These are phyloP conservation scores for Phlegmacium glaucopus DNA, from an alignment of 768 basidiomycete genomes.

Conservation along the genomic window DNA sequence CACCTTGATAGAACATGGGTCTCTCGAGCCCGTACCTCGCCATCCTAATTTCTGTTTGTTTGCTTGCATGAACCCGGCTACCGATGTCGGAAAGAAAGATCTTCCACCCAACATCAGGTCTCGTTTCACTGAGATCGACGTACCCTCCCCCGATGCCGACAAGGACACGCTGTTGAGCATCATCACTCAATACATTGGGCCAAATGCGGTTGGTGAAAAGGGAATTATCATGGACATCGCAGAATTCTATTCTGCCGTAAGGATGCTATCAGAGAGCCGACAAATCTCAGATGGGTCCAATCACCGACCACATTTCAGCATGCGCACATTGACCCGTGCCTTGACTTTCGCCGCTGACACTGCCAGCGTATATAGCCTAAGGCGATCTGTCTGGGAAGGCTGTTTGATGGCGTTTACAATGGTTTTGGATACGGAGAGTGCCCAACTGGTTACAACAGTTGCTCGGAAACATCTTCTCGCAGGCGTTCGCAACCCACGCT, in stretches of 20 bases:
- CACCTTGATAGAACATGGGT: constrained; percentile 90
- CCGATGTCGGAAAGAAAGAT: constrained; percentile 97
- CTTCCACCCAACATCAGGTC: constrained; percentile 87
- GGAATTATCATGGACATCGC: constrained; percentile 86
- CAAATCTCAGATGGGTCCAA: constrained; percentile 93
- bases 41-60: constrained; percentile 96
- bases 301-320: constrained; percentile 91
- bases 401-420: constrained; percentile 98
- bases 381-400: constrained; percentile 92
- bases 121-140: constrained; percentile 94
- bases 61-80: constrained; percentile 99
- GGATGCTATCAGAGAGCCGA: constrained; percentile 66
- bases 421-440: constrained; percentile 77
- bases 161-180: constrained; percentile 86
- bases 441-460: constrained; percentile 58
- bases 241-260: constrained; percentile 84
- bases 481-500: constrained; percentile 75
- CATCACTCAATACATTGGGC: constrained; percentile 85
- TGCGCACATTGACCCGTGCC: constrained; percentile 91
- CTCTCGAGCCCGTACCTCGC: constrained; percentile 83
- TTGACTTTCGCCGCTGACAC: constrained; percentile 88
- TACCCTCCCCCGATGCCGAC: constrained; percentile 91
- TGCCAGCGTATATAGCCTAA: constrained; percentile 69
- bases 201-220: constrained; percentile 79
- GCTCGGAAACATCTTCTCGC: constrained; percentile 77